Percentiles rank a stretch among this genome's conserved stretches.
These are phyloP conservation scores for Quercus engelmannii DNA, from an alignment of 306 rosid genomes.

Conservation along the genomic window DNA sequence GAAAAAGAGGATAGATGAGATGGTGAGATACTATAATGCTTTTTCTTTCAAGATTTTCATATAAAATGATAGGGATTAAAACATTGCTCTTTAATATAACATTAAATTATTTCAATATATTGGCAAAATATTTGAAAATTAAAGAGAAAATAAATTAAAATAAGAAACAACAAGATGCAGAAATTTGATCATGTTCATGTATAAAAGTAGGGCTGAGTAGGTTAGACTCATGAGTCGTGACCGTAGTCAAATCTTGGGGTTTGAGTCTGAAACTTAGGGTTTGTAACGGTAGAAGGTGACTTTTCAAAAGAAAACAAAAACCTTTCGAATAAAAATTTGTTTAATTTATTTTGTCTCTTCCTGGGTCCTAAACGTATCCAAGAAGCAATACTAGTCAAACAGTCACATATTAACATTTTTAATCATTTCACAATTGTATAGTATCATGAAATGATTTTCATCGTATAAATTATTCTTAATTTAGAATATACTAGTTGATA, in stretches of 20 bases:
- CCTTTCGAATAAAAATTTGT: not conserved
- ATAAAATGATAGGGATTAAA: too few species aligned
- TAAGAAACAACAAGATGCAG: not conserved
- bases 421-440: not conserved
- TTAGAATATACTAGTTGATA: not conserved
- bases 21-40: too few species aligned
- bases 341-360: conserved; percentile 12
- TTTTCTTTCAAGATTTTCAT: too few species aligned
- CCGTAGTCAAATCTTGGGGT: conserved; percentile 25
- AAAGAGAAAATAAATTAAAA: too few species aligned
- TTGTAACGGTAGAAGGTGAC: conserved; percentile 18
- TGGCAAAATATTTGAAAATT: too few species aligned
- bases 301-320: conserved; percentile 22
- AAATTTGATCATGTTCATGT: not conserved
- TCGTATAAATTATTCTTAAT: not conserved
- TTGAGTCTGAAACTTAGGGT: conserved; percentile 7
- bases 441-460: not conserved
- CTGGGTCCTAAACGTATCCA: conserved; percentile 28
- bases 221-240: conserved; percentile 12
- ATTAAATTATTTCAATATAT: too few species aligned
- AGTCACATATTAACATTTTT: conserved; percentile 1
- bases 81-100: too few species aligned
- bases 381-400: conserved; percentile 29
- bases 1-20: too few species aligned
- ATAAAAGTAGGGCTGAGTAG: not conserved